Evolutionary conservation across 2,329 filamentous ascomycete genomes (phyloP), one percentile per base, ranked within the genome.

Genomic region (Aspergillus phoenicis): DNA sequence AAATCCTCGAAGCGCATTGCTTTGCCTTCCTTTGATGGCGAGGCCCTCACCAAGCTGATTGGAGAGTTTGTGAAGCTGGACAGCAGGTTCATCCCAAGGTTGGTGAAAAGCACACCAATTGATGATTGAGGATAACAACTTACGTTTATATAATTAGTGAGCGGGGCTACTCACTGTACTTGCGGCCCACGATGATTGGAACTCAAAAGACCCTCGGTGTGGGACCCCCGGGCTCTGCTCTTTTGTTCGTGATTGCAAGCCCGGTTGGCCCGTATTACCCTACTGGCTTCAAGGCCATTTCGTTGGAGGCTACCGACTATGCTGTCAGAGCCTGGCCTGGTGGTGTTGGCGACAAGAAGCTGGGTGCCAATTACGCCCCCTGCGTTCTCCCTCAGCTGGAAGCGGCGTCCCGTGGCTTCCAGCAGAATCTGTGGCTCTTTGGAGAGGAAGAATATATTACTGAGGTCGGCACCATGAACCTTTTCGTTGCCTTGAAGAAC

Each of bases 381-480:
- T 98, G 95, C 82, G 94, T 99, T 71, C 83, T 98, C n/a, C 95
- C 95, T 17, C 95, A 99, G 81, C 86, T 95, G 71, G 87, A 97
- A 79, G 95, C 95, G 45, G 92, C 93, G 49, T 90, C 88, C 77
- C 87, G 93, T 59, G 95, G 95, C 22, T 97, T 93, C 85, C 94
- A 98, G 81, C 95, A 99, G 83, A 99, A 98, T 80, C 84, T 99
- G 57, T 99, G 95, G 95, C 82, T 99, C 33, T 99, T 98, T 74
- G 93, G 93, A 47, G 89, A 96, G 73, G 92, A 98, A 78, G 92
- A 98, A 77, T 97, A 89, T 73, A 89, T 98, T 61, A 99, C 95
- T 51, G 95, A 99, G 80, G 95, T 97, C 59, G 95, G 95, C 72
- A 98, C 95, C 60, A 99, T 99, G 95, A 99, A 99, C 81, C 88